phyloP scores from a whole-genome alignment of 257 asterid genomes.

The Scutellaria galericulata region DNA sequence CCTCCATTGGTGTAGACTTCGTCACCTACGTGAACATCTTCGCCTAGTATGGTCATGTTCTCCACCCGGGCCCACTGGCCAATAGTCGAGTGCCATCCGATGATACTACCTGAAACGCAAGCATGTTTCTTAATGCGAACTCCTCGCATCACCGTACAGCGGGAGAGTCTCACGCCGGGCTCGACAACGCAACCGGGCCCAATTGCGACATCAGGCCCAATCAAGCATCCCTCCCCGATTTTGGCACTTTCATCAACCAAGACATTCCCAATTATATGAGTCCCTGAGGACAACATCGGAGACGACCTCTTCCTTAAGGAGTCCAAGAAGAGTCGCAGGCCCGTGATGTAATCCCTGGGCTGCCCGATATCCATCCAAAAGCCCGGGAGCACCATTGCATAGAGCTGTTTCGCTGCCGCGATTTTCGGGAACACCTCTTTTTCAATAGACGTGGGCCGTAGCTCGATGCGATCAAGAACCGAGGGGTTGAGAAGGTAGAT shows the following conservation, averaged over 20 bases:
- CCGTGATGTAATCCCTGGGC: conserved; percentile 84
- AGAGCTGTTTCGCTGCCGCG: conserved; percentile 66
- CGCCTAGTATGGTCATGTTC: conserved; percentile 92
- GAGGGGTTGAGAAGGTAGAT: conserved; percentile 82
- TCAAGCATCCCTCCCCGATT: conserved; percentile 85
- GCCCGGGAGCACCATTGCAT: conserved; percentile 84
- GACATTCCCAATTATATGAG: conserved; percentile 72
- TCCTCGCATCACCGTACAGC: conserved; percentile 90
- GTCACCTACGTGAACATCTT: conserved; percentile 87
- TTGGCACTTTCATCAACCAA: conserved; percentile 75
- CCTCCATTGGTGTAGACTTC: conserved; percentile 88
- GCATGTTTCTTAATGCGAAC: conserved; percentile 82
- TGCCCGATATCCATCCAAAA: conserved; percentile 98
- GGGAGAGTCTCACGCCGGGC: conserved; percentile 87
- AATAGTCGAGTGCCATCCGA: conserved; percentile 94
- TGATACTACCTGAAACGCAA: conserved; percentile 76
- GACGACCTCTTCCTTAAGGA: conserved; percentile 71
- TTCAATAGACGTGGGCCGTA: conserved; percentile 89
- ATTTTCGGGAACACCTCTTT: conserved; percentile 85
- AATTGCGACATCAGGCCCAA: conserved; percentile 90
- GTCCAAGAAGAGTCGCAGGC: conserved; percentile 73
- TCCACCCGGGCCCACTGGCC: conserved; percentile 95
- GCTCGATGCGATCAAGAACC: conserved; percentile 71
- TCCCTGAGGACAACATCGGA: conserved; percentile 62
- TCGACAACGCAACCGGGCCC: conserved; percentile 85